Base-by-base conservation (phyloP, 2,329 filamentous ascomycete species). In the Dryadomyces quercivorus region DNA sequence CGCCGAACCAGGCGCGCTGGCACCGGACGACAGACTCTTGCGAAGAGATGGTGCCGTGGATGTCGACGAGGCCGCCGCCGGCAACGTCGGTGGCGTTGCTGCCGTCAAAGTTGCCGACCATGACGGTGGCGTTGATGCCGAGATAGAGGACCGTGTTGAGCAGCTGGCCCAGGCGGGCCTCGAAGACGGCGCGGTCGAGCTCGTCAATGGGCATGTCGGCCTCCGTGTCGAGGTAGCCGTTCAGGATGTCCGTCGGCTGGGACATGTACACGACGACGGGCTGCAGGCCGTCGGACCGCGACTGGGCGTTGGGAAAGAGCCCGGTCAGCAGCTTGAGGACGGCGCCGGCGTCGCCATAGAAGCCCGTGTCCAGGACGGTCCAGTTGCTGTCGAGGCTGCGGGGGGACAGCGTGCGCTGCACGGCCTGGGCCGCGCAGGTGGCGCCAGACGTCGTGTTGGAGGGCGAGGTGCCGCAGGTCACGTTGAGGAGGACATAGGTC, bases 71-170 rank as follows among this genome's bases (percentile, higher is more conserved):
- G n/a, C 20, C 31, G 42, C 10, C 26, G 21, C 22, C 21, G 8
- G 43, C 2, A 12, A 2, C 31, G 22, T 2, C n/a, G 3, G 18
- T 10, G 26, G 46, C 51, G 5, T 2, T 20, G 34, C 42, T 12
- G 7, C 15, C 31, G 36, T 49, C 38, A 45, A 57, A 52, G 38
- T n/a, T 9, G 16, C 55, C 55, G 15, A 50, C 46, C 22, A 57
- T 42, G 36, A 7, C 15, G 9, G 18, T 16, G 10, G 38, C 20
- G 15, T 26, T 10, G 31, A 50, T 53, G 51, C 55, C 55, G 13
- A 57, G 5, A 12, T 22, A 31, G 18, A 54, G 38, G 18, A 54
- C n/a, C 7, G 54, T 38, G 52, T 58, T 58, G 50, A 58, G 50
- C 13, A 58, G 34, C 50, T 55, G 56, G 36, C 52, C 52, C 1